These are phyloP conservation scores for Amoeboaphelidium protococcarum DNA, from an alignment of 371 early-diverging fungal genomes.

Conservation along the genomic window DNA sequence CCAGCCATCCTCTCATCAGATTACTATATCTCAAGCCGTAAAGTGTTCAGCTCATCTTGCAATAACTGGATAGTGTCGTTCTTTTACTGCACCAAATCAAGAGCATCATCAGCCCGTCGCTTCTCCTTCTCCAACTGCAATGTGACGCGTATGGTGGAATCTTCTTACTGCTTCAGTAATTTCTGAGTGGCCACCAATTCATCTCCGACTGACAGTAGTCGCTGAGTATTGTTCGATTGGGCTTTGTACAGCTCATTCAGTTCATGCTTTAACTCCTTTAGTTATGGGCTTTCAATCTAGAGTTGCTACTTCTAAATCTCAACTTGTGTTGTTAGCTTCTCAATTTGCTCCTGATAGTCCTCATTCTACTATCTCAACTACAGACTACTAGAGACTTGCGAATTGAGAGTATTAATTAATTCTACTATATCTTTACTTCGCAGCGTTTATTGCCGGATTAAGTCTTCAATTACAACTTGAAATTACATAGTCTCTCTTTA, in stretches of 20 bases:
- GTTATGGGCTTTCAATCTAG: conserved; percentile 6
- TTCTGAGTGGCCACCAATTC: conserved; percentile 31
- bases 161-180: conserved; percentile 26
- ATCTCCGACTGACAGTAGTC: conserved; percentile 59
- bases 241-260: conserved; percentile 63
- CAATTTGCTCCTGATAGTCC: conserved; percentile 26
- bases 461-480: too few relatives aligned
- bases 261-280: conserved; percentile 51
- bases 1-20: conserved; percentile 36
- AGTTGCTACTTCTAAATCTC: conserved; percentile 22
- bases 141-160: conserved; percentile 18
- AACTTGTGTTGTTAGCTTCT: conserved; percentile 46
- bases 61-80: conserved; percentile 55
- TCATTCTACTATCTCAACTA: too few relatives aligned
- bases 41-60: conserved; percentile 67
- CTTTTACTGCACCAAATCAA: conserved; percentile 32
- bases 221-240: conserved; percentile 67
- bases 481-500: too few relatives aligned
- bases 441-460: too few relatives aligned
- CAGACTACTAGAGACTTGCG: too few relatives aligned
- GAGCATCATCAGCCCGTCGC: not conserved
- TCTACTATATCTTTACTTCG: too few relatives aligned
- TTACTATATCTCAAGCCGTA: conserved; percentile 66
- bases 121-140: not conserved
- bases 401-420: too few relatives aligned